Evolutionary conservation across 2,329 filamentous ascomycete genomes (phyloP).

Genomic region (Fusarium dlaminii): DNA sequence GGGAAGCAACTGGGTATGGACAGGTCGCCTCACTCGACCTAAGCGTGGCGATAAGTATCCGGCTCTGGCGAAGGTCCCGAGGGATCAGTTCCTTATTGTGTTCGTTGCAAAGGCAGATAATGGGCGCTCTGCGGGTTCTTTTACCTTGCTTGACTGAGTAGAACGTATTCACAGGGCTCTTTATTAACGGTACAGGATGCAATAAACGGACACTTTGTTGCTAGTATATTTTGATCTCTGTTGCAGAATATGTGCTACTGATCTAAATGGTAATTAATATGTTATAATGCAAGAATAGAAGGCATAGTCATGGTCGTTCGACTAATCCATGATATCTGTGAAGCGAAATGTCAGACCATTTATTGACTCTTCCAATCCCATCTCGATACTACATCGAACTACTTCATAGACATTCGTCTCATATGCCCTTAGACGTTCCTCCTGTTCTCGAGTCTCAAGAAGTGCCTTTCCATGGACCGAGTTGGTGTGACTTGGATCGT

Average conservation of each 20-base stretch:
- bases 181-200: no score
- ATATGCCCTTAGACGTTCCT: neutral
- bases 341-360: constrained; percentile 12
- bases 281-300: no score
- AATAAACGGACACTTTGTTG: no score
- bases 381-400: neutral
- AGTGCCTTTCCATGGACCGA: neutral
- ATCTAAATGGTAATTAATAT: accelerated
- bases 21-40: neutral
- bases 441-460: neutral
- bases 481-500: neutral
- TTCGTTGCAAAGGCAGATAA: neutral
- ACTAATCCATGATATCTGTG: neutral
- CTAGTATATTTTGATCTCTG: neutral
- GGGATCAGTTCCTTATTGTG: neutral
- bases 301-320: accelerated
- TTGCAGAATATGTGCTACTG: accelerated
- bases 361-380: no score
- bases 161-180: accelerated
- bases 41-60: neutral
- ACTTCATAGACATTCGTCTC: constrained; percentile 7
- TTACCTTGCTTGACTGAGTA: neutral
- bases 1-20: neutral
- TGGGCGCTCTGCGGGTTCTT: neutral
- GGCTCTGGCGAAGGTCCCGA: neutral